Conservation (phyloP, 2,329 filamentous ascomycete species). For the Fusarium armeniacum region DNA sequence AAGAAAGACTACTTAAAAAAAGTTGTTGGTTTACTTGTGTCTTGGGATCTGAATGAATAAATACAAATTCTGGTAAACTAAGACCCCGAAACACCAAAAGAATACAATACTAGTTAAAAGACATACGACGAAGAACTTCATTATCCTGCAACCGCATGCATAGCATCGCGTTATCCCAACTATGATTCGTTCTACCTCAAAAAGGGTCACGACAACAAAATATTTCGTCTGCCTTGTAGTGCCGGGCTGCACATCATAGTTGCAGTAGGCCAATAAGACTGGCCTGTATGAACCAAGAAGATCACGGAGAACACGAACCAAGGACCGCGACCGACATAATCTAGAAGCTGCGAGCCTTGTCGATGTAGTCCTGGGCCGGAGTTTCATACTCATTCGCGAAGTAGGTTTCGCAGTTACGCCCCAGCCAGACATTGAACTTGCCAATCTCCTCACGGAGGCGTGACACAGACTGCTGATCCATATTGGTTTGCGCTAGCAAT, state of each 20-base stretch:
- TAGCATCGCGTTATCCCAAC: slow-evolving; percentile 24
- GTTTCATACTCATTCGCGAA: slow-evolving; percentile 84
- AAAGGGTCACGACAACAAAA: slow-evolving; percentile 10
- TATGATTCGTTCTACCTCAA: slow-evolving; percentile 11
- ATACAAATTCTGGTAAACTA: slow-evolving; percentile 6
- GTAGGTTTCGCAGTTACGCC: slow-evolving; percentile 80
- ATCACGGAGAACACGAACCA: neutral
- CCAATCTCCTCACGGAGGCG: slow-evolving; percentile 89
- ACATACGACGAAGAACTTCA: slow-evolving; percentile 27
- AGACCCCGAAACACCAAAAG: slow-evolving; percentile 11
- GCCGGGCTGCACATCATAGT: neutral
- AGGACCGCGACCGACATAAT: neutral
- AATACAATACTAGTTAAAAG: slow-evolving; percentile 23
- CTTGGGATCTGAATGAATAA: neutral
- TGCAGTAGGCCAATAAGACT: neutral
- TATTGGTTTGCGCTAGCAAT: slow-evolving; percentile 95
- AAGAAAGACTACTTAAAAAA: slow-evolving; percentile 9
- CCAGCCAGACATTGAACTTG: slow-evolving; percentile 88
- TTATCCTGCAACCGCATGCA: slow-evolving; percentile 43
- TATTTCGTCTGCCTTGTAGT: neutral
- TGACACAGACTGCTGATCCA: slow-evolving; percentile 92
- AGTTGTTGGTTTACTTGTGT: neutral
- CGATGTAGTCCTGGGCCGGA: slow-evolving; percentile 77
- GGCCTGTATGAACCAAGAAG: neutral
- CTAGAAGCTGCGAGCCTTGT: slow-evolving; percentile 70